Conservation (phyloP, 108 stramenopile genomes). For the Cyclotella atomus region DNA sequence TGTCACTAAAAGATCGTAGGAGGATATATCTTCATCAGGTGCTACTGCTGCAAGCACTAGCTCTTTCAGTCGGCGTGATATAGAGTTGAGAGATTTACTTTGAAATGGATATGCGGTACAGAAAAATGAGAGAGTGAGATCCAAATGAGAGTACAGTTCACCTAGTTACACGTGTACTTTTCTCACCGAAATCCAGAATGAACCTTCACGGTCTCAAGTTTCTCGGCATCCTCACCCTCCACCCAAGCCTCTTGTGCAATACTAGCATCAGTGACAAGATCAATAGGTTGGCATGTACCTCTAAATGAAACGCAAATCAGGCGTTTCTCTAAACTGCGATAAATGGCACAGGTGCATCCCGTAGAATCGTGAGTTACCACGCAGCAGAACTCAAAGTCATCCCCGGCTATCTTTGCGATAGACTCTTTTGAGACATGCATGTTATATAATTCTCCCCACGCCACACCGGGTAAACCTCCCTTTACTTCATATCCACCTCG, state of each 20-base stretch:
- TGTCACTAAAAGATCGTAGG: slow-evolving; percentile 82
- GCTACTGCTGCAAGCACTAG: slow-evolving; percentile 65
- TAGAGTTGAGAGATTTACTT: slow-evolving; percentile 72
- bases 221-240: slow-evolving; percentile 70
- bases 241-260: slow-evolving; percentile 82
- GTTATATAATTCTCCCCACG: slow-evolving; percentile 77
- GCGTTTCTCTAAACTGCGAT: slow-evolving; percentile 65
- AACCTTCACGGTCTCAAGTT: slow-evolving; percentile 59
- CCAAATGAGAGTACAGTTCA: too few species aligned
- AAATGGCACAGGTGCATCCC: slow-evolving; percentile 77
- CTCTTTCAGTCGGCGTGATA: slow-evolving; percentile 82
- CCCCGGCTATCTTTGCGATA: slow-evolving; percentile 2
- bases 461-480: slow-evolving; percentile 79
- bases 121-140: not conserved
- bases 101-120: not conserved
- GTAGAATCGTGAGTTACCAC: slow-evolving; percentile 80
- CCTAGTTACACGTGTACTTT: too few species aligned
- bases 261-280: slow-evolving; percentile 82
- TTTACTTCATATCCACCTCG: slow-evolving; percentile 58
- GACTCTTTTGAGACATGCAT: slow-evolving; percentile 11
- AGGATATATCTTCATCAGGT: slow-evolving; percentile 61
- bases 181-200: slow-evolving; percentile 76
- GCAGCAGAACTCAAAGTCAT: slow-evolving; percentile 84
- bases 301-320: slow-evolving; percentile 80
- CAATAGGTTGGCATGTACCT: slow-evolving; percentile 79